Evolutionary conservation across 1,284 basidiomycete genomes (phyloP), one percentile per base, ranked within the genome.

Genomic region (Hypsizygus ulmarius): DNA sequence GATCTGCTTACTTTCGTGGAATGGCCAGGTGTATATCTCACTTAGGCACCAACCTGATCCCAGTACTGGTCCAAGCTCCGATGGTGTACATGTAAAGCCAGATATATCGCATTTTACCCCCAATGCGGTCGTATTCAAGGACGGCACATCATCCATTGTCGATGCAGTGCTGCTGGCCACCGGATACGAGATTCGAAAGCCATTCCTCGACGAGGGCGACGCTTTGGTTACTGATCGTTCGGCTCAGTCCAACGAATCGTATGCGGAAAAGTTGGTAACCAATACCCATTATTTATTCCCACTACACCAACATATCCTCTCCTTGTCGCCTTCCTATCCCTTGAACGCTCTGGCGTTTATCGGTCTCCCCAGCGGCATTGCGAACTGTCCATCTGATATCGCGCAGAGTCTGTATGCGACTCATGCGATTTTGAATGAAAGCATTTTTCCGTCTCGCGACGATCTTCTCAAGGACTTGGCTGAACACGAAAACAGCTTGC

Each of bases 221-320:
- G 62, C 62, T 15, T 54, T 75, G 30, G 42, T 53, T 5, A 55
- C 58, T 1, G 58, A 67, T 38, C 56, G 54, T 9, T 49, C 43
- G 9, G 63, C 60, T 2, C 53, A 50, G 8, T 64, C 63, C 25
- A 65, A 57, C 44, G 43, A 58, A 4, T 61, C 64, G 6, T 57
- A 58, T 19, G 41, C 42, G 3, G 40, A 43, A 4, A 49, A 49
- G 6, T 68, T 82, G 30, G 69, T 71, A 12, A 77, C 69, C 29
- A 82, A 81, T 59, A 58, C 71, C 21, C 70, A 68, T 1, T 81
- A 82, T 58, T 67, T 82, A 30, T 79, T 77, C 59, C 80, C 81
- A 8, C 61, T 81, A 7, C 70, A 79, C 55, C 59, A 66, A 34
- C 77, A 81, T 59, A 71, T 81, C 28, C 72, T 82, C 56, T 75